Evolutionary conservation across 2,329 filamentous ascomycete species (phyloP).

Genomic region (Paramyrothecium sp.): DNA sequence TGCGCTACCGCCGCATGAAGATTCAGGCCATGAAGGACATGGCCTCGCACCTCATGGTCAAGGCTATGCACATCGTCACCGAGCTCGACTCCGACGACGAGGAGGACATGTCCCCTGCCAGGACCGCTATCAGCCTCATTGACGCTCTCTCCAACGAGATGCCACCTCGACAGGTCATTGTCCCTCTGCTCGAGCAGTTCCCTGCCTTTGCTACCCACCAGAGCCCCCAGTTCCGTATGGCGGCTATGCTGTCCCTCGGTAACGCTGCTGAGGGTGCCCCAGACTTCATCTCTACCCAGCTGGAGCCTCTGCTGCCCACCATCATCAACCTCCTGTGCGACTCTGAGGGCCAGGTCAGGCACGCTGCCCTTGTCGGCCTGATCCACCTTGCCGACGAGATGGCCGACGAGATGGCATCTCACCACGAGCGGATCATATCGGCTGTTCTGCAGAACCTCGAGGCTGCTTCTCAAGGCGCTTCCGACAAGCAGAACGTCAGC

Average conservation of each 20-base stretch:
- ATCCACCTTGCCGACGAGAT: slow-evolving; percentile 92
- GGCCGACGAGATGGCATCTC: slow-evolving; percentile 81
- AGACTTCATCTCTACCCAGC: slow-evolving; percentile 94
- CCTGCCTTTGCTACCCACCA: slow-evolving; percentile 74
- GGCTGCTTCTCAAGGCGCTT: slow-evolving; percentile 66
- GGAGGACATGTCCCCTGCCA: slow-evolving; percentile 76
- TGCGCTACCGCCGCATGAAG: slow-evolving; percentile 92
- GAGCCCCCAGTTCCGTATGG: slow-evolving; percentile 79
- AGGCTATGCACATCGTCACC: slow-evolving; percentile 83
- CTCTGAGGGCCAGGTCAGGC: slow-evolving; percentile 77
- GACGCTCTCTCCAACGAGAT: slow-evolving; percentile 86
- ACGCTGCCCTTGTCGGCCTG: slow-evolving; percentile 82
- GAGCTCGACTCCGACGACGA: slow-evolving; percentile 78
- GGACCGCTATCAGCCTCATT: slow-evolving; percentile 81
- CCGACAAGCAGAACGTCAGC: slow-evolving; percentile 73
- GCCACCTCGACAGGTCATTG: slow-evolving; percentile 89
- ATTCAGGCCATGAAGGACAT: slow-evolving; percentile 84
- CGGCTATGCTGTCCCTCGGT: slow-evolving; percentile 86
- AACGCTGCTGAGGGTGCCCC: slow-evolving; percentile 96
- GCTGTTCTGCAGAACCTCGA: slow-evolving; percentile 87
- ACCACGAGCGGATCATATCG: slow-evolving; percentile 82
- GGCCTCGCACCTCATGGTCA: slow-evolving; percentile 82
- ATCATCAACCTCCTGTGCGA: slow-evolving; percentile 84
- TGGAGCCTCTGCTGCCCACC: slow-evolving; percentile 80
- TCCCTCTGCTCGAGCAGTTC: slow-evolving; percentile 85